A percentile compares a stretch with the other conserved stretches of the same genome.
Conservation (phyloP, 116 monocot genomes). For the Cymodocea nodosa region DNA sequence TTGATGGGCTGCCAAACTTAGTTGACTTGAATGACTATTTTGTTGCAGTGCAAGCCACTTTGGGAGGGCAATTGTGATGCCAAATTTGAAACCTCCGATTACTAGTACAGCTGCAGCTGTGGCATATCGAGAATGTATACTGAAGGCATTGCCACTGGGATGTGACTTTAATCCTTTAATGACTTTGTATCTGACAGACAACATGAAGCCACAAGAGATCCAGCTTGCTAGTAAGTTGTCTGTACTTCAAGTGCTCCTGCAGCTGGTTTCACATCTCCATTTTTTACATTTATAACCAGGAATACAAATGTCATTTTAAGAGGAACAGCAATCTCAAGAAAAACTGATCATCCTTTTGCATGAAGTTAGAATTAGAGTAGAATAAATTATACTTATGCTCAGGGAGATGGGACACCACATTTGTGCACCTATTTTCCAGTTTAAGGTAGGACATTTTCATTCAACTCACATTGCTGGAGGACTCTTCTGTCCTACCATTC, state of each 20-base stretch:
- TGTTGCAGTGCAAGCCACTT: slow-evolving; percentile 45
- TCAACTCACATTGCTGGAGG: no score
- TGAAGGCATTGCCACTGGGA: slow-evolving; percentile 39
- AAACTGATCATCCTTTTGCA: no score
- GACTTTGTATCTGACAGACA: slow-evolving; percentile 90
- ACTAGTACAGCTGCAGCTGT: slow-evolving; percentile 62
- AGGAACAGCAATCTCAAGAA: background rate
- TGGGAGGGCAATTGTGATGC: slow-evolving; percentile 89
- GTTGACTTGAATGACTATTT: no score
- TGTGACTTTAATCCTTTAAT: slow-evolving; percentile 65
- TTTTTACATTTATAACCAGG: background rate
- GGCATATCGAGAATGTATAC: slow-evolving; percentile 56
- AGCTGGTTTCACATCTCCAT: background rate
- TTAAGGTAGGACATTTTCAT: no score
- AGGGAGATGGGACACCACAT: no score
- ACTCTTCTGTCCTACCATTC: no score
- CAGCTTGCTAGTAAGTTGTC: slow-evolving; percentile 46
- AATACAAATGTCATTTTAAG: background rate
- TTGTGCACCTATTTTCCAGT: no score
- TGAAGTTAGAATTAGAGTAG: no score
- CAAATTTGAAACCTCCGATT: slow-evolving; percentile 82
- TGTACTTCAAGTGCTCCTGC: background rate
- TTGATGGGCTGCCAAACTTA: no score
- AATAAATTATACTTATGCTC: no score
- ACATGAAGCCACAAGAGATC: slow-evolving; percentile 67